phyloP scores from a whole-genome alignment of 2,329 filamentous ascomycete genomes.

The Alternaria ethzedia region DNA sequence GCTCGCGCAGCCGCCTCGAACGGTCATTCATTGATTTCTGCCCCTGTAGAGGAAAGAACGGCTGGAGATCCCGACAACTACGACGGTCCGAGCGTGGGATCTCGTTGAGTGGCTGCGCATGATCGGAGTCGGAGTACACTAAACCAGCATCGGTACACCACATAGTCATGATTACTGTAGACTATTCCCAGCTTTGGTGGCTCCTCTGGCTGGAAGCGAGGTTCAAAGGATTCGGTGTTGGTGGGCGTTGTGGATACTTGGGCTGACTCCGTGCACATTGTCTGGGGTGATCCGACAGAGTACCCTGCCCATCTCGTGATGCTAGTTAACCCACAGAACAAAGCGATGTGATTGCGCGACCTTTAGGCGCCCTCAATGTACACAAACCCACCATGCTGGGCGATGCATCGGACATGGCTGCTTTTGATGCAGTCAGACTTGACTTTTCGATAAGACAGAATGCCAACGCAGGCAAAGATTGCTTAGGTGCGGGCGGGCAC shows the following conservation, averaged over 20 bases:
- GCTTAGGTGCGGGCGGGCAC: conserved; percentile 1
- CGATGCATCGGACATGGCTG: background rate
- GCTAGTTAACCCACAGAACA: background rate
- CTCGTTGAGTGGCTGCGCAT: background rate
- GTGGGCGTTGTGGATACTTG: background rate
- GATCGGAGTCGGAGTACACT: background rate
- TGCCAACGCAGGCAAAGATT: conserved; percentile 6
- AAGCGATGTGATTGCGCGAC: conserved; percentile 1
- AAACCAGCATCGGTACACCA: background rate
- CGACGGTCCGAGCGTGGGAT: background rate
- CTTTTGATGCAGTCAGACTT: background rate
- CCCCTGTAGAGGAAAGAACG: background rate
- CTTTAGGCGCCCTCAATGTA: conserved; percentile 4
- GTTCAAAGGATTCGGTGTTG: background rate
- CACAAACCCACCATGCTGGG: background rate
- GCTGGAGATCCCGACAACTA: conserved; percentile 1
- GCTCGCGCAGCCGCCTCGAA: background rate
- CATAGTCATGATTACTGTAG: background rate
- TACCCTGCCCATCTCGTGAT: conserved; percentile 3
- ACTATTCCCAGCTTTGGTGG: background rate
- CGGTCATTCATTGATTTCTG: background rate
- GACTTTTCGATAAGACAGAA: background rate
- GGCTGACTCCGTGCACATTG: background rate
- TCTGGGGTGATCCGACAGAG: background rate
- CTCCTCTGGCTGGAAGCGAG: background rate